phyloP scores from a whole-genome alignment of 2,329 filamentous ascomycete genomes.

The Cytospora mali region DNA sequence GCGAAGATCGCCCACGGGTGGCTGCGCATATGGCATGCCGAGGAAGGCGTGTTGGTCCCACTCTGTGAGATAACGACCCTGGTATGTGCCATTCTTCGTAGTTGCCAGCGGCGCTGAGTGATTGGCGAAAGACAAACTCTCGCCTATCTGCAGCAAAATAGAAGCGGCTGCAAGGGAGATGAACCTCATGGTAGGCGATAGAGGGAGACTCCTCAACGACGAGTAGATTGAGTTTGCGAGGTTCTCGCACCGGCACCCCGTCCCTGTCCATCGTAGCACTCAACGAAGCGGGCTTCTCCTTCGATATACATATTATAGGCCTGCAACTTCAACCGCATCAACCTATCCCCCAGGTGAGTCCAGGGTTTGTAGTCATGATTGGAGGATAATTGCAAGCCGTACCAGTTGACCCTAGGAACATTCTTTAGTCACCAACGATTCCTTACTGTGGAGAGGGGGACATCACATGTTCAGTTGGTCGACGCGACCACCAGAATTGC shows the following conservation, averaged over 20 bases:
- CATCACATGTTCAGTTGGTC: neutral
- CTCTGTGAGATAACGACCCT: conserved; percentile 37
- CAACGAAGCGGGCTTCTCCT: neutral
- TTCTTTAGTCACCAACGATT: too few species aligned
- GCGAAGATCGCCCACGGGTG: conserved; percentile 40
- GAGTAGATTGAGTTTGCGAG: neutral
- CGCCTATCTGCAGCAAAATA: conserved; percentile 6
- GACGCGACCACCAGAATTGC: neutral
- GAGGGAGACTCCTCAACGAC: neutral
- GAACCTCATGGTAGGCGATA: conserved; percentile 18
- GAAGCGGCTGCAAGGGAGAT: conserved; percentile 10
- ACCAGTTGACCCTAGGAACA: too few species aligned
- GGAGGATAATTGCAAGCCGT: conserved; percentile 28
- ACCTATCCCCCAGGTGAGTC: neutral
- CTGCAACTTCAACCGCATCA: neutral
- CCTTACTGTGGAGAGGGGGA: conserved; percentile 5
- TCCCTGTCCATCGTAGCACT: neutral
- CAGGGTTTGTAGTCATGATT: conserved; percentile 19
- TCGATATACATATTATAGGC: conserved; percentile 10
- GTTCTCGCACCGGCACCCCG: neutral
- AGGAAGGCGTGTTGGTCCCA: conserved; percentile 47
- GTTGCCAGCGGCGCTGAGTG: conserved; percentile 23
- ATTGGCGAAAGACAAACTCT: neutral
- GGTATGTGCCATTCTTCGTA: conserved; percentile 40
- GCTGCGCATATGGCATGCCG: conserved; percentile 45